Conservation (phyloP, 306 rosid genomes). For the Hippophae gyantsensis region DNA sequence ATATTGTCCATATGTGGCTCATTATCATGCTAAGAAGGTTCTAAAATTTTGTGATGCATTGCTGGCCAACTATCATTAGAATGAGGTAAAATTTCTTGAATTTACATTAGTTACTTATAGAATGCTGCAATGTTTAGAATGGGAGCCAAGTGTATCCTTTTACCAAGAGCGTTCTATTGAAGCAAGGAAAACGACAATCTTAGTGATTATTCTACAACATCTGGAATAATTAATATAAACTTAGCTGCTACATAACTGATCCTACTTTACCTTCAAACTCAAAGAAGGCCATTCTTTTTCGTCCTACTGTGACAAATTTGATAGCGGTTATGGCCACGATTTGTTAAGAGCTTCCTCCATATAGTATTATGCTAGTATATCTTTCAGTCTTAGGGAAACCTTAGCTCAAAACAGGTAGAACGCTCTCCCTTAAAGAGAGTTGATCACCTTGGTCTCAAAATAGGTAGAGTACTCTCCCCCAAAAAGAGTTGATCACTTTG, state of each 20-base stretch:
- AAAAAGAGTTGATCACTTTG: too few relatives aligned
- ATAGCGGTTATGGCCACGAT: constrained; percentile 93
- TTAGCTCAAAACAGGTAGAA: neutral
- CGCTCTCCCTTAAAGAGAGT: too few relatives aligned
- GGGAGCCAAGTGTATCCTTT: constrained; percentile 85
- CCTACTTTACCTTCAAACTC: constrained; percentile 80
- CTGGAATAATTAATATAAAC: constrained; percentile 32
- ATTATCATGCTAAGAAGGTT: constrained; percentile 90
- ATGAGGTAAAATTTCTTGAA: constrained; percentile 97
- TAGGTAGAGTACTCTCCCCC: too few relatives aligned
- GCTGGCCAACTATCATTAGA: constrained; percentile 76
- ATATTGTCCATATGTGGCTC: constrained; percentile 75
- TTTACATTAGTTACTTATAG: constrained; percentile 77
- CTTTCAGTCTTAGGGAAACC: constrained; percentile 80
- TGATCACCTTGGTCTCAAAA: too few relatives aligned
- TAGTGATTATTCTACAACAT: constrained; percentile 56
- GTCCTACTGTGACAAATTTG: constrained; percentile 81
- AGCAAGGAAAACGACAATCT: constrained; percentile 46
- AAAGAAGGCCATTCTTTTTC: constrained; percentile 81
- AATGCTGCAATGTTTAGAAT: constrained; percentile 93
- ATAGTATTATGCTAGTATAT: constrained; percentile 71
- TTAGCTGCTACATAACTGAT: constrained; percentile 76
- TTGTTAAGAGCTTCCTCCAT: constrained; percentile 87
- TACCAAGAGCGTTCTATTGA: constrained; percentile 53
- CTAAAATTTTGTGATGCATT: constrained; percentile 77